Conservation (phyloP, 2,329 filamentous ascomycete genomes). For the Penicillium sp. region DNA sequence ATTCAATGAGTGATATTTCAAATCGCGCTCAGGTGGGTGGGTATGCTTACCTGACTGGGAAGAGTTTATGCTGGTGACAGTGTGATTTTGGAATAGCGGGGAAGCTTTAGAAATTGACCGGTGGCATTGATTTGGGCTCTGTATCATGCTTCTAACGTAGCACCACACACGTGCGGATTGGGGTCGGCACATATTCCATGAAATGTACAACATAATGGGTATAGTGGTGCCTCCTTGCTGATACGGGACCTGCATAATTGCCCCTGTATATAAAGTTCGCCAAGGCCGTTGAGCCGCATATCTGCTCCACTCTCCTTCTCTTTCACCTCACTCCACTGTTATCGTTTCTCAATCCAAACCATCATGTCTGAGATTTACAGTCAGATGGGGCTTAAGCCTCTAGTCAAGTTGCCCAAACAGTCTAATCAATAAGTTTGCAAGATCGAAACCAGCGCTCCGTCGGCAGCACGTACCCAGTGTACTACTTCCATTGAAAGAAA, state of each 20-base stretch:
- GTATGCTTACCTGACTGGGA: slow-evolving; percentile 13
- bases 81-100: slow-evolving; percentile 2
- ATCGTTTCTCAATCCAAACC: neutral
- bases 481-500: neutral
- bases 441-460: too few relatives aligned
- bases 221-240: neutral
- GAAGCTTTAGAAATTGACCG: slow-evolving; percentile 14
- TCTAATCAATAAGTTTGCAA: neutral
- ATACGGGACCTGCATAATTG: neutral
- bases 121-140: slow-evolving; percentile 11
- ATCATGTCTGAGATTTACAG: neutral
- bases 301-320: neutral
- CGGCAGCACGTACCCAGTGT: too few relatives aligned
- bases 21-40: slow-evolving; percentile 8
- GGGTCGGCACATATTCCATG: slow-evolving; percentile 9
- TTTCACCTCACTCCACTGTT: neutral
- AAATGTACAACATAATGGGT: neutral
- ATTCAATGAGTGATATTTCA: slow-evolving; percentile 14
- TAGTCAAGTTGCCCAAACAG: too few relatives aligned
- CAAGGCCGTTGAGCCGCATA: neutral
- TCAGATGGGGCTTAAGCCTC: neutral
- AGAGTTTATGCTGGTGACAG: slow-evolving; percentile 6
- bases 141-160: slow-evolving; percentile 7
- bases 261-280: neutral
- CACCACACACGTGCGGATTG: slow-evolving; percentile 12